Evolutionary conservation across 352 stramenopile species (phyloP), one percentile per base, ranked within the genome.

Genomic region (Phytophthora sansomeana): DNA sequence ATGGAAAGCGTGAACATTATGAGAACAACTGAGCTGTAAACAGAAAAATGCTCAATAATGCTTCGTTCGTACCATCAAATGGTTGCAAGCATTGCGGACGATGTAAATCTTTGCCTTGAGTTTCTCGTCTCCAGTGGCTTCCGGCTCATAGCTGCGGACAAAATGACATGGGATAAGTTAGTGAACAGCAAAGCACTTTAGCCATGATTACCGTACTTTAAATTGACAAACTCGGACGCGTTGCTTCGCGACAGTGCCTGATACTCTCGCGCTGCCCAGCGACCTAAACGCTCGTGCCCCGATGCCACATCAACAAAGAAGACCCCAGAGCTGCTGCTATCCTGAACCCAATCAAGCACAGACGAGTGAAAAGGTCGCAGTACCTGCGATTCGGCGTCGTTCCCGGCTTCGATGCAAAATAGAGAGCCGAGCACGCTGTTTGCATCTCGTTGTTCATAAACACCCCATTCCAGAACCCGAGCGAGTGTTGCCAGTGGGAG

Each of bases 311-410:
- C 70, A 6, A 82, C 82, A 46, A 80, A 87, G 54, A 81, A 92
- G 21, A 28, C 52, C 0, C 80, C 83, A 6, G 83, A 82, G 3
- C 73, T 80, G 10, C 53, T 72, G 11, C 67, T 55, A 14, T 93
- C 83, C 19, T 87, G 75, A 4, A 93, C 77, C 85, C 85, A 93
- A 44, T 91, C 81, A 3, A 87, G 50, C 33, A 93, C 85, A 2
- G 83, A 91, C 39, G 83, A 89, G 65, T 93, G 85, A 72, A 93
- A 93, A 26, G 85, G 81, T n/a, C 81, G 78, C 10, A 78, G 16
- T 32, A 66, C 4, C 24, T 76, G 58, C 17, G 58, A 59, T 13
- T 68, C 48, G 0, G 43, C 30, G n/a, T 69, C 46, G 35, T 64
- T 69, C 24, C 71, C 75, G 33, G 75, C 59, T 32, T 87, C 80